Conservation (phyloP, 148 eudicot genomes). For the Camellia lanceoleosa region DNA sequence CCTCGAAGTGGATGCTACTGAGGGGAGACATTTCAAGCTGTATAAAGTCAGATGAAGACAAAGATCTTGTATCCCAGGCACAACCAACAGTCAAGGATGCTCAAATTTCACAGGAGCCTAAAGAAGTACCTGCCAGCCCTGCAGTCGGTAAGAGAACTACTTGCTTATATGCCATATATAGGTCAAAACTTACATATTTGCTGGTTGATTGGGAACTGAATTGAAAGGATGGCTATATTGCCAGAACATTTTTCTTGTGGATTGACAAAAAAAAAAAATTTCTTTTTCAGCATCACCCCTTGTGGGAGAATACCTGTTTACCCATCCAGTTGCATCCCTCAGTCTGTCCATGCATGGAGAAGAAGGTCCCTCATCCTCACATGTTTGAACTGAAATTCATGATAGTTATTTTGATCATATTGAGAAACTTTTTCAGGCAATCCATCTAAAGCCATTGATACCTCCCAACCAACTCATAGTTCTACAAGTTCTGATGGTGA, state of each 20-base stretch:
- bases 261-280: background rate
- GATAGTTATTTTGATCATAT: constrained; percentile 38
- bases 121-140: constrained; percentile 36
- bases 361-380: background rate
- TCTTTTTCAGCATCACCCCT: too few relatives aligned
- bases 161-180: constrained; percentile 4
- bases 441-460: constrained; percentile 33
- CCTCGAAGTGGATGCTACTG: constrained; percentile 22
- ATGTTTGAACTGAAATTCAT: constrained; percentile 40
- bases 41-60: constrained; percentile 22
- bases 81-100: constrained; percentile 22
- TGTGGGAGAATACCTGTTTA: too few relatives aligned
- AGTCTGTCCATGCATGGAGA: background rate
- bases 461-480: constrained; percentile 19
- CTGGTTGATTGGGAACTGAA: background rate
- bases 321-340: too few relatives aligned
- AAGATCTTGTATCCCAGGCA: constrained; percentile 15
- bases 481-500: constrained; percentile 24
- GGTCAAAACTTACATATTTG: background rate
- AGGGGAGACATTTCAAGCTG: constrained; percentile 18
- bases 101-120: constrained; percentile 34
- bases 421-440: constrained; percentile 35
- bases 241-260: background rate
- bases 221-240: background rate
- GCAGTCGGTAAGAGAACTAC: constrained; percentile 56